Evolutionary conservation across 345 rosid genomes (phyloP).

Genomic region (Hibiscus syriacus): DNA sequence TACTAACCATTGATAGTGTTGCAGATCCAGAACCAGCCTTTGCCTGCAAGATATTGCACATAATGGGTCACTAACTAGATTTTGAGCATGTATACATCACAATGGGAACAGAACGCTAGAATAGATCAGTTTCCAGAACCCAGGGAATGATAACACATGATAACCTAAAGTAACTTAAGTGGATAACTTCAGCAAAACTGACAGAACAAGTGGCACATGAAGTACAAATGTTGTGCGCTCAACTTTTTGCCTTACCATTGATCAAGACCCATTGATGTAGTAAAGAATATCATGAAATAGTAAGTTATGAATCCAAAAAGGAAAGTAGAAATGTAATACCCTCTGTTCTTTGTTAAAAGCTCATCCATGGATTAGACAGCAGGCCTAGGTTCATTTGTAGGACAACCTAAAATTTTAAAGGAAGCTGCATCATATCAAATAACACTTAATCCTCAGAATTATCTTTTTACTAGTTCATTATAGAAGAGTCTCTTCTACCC

Average conservation of each 20-base stretch:
- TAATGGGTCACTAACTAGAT: neutral
- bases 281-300: neutral
- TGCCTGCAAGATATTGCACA: slow-evolving; percentile 47
- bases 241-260: neutral
- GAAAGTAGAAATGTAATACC: neutral
- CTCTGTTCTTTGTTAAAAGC: neutral
- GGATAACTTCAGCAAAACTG: neutral
- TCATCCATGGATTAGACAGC: neutral
- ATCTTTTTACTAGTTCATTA: neutral
- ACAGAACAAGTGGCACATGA: neutral
- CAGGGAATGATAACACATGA: neutral
- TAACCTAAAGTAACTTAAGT: neutral
- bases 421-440: neutral
- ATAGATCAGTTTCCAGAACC: neutral
- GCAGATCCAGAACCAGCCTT: slow-evolving; percentile 99
- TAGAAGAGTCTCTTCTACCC: neutral
- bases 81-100: neutral
- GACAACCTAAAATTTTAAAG: neutral
- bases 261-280: neutral
- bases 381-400: neutral
- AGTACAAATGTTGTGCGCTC: neutral
- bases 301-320: neutral
- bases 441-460: neutral
- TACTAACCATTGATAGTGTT: slow-evolving; percentile 81
- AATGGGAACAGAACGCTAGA: neutral